A percentile compares a stretch with the other conserved stretches of the same genome.
phyloP scores from a whole-genome alignment of 768 basidiomycete species.

The Terana coerulea region DNA sequence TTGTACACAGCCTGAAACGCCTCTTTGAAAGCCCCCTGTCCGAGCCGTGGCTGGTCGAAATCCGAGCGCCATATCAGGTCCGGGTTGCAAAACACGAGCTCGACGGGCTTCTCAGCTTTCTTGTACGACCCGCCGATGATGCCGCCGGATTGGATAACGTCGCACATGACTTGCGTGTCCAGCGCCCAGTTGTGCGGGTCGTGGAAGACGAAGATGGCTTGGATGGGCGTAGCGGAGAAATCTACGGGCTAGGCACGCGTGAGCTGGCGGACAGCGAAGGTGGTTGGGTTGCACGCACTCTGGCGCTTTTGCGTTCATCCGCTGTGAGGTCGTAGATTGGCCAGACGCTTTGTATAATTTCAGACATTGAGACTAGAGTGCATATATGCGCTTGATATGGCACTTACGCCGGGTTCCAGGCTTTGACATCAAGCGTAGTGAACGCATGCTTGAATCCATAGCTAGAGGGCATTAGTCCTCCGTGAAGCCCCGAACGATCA shows the following conservation, averaged over 20 bases:
- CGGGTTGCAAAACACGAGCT: slow-evolving; percentile 87
- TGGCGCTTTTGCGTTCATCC: slow-evolving; percentile 54
- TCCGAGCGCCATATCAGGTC: slow-evolving; percentile 88
- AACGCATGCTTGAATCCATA: slow-evolving; percentile 87
- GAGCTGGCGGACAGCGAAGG: slow-evolving; percentile 3
- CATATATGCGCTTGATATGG: not conserved
- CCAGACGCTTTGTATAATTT: slow-evolving; percentile 59
- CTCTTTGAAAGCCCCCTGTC: slow-evolving; percentile 86
- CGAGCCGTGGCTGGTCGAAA: slow-evolving; percentile 73
- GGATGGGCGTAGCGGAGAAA: slow-evolving; percentile 68
- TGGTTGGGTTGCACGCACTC: slow-evolving; percentile 38
- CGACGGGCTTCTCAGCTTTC: slow-evolving; percentile 38
- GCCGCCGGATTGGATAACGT: slow-evolving; percentile 69
- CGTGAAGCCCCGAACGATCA: slow-evolving; percentile 7
- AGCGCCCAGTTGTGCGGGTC: slow-evolving; percentile 88
- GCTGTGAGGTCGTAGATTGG: slow-evolving; percentile 70
- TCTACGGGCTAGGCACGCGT: slow-evolving; percentile 47
- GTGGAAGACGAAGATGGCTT: slow-evolving; percentile 83
- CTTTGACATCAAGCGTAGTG: slow-evolving; percentile 78
- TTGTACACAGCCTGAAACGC: slow-evolving; percentile 72
- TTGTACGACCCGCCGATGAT: slow-evolving; percentile 54
- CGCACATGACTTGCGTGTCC: slow-evolving; percentile 72
- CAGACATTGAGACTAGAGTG: not conserved
- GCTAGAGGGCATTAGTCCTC: slow-evolving; percentile 36
- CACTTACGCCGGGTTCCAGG: slow-evolving; percentile 73